Evolutionary conservation across 2,329 filamentous ascomycete genomes (phyloP), one percentile per base, ranked within the genome.

Genomic region (Lasiodiplodia hormozganensis): DNA sequence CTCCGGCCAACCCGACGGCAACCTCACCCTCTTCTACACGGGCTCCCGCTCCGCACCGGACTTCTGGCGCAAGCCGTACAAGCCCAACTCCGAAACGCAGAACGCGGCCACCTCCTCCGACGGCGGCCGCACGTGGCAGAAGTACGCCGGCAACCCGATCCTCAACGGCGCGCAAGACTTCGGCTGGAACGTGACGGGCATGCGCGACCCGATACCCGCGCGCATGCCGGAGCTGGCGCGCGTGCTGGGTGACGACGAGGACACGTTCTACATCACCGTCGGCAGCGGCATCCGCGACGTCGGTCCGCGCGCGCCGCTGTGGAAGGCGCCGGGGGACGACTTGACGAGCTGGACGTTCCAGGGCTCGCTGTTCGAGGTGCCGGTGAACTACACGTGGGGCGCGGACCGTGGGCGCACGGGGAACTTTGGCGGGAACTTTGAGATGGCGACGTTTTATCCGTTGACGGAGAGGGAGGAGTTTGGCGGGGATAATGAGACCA

Each of bases 261-360:
- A 82, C 4, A 82, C 83, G 68, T 84, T 80, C 74, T 84, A 81
- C 69, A 78, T 81, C 34, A 82, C 83, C 14, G 77, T 83, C 51
- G 82, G 82, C 2, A 82, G 80, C 38, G 82, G 82, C 16, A 83
- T 84, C 76, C 83, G 83, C 70, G 81, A 77, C 31, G 79, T 83
- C 31, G 82, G 82, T 6, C 80, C 82, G 14, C 78, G 82, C 25
- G 83, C 84, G 62, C 82, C 82, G 11, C 78, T 84, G 66, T 84
- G 82, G 75, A 80, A 76, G 68, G 82, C 82, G 57, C 81, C 82
- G 28, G 77, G 80, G 12, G 79, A 72, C 64, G 76, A 84, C 62
- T 68, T 84, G 68, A 83, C 82, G 2, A 74, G 81, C 65, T 84
- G 82, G 82, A 82, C 80, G 4, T 84, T 82, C 77, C 73, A 83